Evolutionary conservation across 139 green algal genomes (phyloP).

Genomic region (Picochlorum costavermella): DNA sequence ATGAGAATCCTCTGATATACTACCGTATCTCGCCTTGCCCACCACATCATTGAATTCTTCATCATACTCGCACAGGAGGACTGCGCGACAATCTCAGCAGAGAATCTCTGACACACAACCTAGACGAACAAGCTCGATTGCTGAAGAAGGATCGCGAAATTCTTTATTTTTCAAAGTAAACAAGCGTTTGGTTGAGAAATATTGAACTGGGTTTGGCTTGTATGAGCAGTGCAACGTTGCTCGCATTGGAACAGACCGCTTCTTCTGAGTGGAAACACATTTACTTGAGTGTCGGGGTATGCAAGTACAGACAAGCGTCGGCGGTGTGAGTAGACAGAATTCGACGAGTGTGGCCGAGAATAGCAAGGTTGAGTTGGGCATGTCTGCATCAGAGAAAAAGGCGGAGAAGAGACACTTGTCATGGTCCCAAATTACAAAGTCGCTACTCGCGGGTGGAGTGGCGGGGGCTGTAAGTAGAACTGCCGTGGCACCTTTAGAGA

Average conservation of each 20-base stretch:
- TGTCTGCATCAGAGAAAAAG: not conserved
- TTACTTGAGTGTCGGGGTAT: not conserved
- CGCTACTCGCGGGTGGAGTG: slow-evolving; percentile 75
- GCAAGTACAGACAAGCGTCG: not conserved
- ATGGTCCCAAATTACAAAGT: slow-evolving; percentile 59
- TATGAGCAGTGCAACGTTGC: not conserved
- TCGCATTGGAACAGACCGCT: not conserved
- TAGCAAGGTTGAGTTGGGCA: not conserved
- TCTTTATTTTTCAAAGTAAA: no score
- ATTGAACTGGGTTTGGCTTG: not conserved
- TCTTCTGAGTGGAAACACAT: no score
- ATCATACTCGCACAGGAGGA: no score
- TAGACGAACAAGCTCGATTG: no score
- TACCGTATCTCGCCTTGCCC: no score
- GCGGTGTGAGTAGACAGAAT: not conserved
- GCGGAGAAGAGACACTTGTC: slow-evolving; percentile 19
- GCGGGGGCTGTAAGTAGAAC: slow-evolving; percentile 91
- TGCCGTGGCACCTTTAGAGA: slow-evolving; percentile 92
- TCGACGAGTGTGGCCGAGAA: no score
- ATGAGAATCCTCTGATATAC: no score
- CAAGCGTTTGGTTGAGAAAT: no score
- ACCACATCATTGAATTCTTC: no score
- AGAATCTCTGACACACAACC: no score
- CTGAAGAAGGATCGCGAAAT: no score
- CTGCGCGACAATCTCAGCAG: no score